Base-by-base conservation (phyloP, 2,329 filamentous ascomycete genomes). In the Botrytis sinoallii region DNA sequence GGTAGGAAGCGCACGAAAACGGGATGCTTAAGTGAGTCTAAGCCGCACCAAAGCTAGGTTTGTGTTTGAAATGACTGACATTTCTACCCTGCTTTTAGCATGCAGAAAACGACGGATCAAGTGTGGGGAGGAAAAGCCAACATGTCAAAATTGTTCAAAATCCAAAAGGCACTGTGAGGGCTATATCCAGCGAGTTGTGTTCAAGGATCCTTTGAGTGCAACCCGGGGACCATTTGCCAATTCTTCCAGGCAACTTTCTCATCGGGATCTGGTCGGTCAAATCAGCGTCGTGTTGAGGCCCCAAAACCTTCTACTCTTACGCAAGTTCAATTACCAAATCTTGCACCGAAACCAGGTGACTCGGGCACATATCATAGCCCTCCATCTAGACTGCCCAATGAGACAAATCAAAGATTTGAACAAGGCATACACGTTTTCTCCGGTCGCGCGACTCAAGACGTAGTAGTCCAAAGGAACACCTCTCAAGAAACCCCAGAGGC, bases 41-140 rank as follows among this genome's bases (percentile, higher is more conserved):
- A 9, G 38, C 12, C 10, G 32, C 38, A 42, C 18, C 40, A 42
- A 12, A 40, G 40, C 7, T 22, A 12, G 22, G 9, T 14, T 20
- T 40, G 16, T 22, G 10, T 5, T 32, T 60, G n/a, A 48, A 40
- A 25, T 32, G 44, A 48, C 55, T 63, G 40, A 65, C 40, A 29
- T 29, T 70, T 18, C 64, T 25, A 55, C 18, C 55, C 25, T 40
- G 22, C 59, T 42, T 57, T 42, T 71, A 95, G 93, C 96, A 74
- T 99, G 96, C 84, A 92, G 96, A 76, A 95, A 93, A 83, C 91
- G 96, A 71, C 92, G 96, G 76, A 98, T 99, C 83, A 99, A 98
- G 84, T 99, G 96, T 82, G 96, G 96, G 75, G 96, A 98, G 82
- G 93, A 94, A 79, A 89, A 92, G 68, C 93, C 93, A 40, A 92